Conservation (phyloP, 2,329 filamentous ascomycete species). For the Penicillium sp. region DNA sequence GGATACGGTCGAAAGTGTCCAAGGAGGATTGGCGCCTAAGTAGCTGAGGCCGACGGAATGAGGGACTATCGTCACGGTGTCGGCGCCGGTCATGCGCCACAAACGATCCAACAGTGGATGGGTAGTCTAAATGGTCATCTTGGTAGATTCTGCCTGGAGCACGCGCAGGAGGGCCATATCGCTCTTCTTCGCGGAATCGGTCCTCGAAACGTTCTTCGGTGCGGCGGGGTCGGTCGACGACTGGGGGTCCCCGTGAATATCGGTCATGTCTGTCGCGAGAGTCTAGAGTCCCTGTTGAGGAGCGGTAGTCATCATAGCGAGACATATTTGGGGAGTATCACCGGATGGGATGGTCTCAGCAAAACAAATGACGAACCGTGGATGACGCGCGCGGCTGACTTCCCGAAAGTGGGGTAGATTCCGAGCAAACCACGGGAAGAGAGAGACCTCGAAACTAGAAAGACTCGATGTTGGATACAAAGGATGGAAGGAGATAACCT, state of each 20-base stretch:
- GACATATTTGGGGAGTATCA: slow-evolving; percentile 28
- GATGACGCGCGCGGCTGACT: slow-evolving; percentile 38
- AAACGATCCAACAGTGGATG: slow-evolving; percentile 50
- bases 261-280: slow-evolving; percentile 44
- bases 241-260: slow-evolving; percentile 36
- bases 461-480: background rate
- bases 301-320: slow-evolving; percentile 39
- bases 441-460: background rate
- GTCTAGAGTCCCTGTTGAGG: slow-evolving; percentile 34
- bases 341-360: slow-evolving; percentile 2
- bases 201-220: slow-evolving; percentile 34
- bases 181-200: slow-evolving; percentile 41
- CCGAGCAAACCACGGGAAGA: slow-evolving; percentile 19
- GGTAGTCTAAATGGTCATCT: slow-evolving; percentile 41
- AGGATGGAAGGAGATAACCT: background rate
- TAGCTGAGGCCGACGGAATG: slow-evolving; percentile 60
- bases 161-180: slow-evolving; percentile 44
- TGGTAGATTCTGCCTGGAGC: slow-evolving; percentile 40
- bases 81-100: slow-evolving; percentile 56
- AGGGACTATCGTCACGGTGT: slow-evolving; percentile 51
- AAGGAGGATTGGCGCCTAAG: slow-evolving; percentile 81
- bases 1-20: slow-evolving; percentile 81
- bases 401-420: slow-evolving; percentile 18
- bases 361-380: slow-evolving; percentile 29
- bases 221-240: slow-evolving; percentile 34